Percentiles rank a stretch among this genome's conserved stretches.
Evolutionary conservation across 2,329 filamentous ascomycete genomes (phyloP).

Genomic region (Ascochyta viciae-villosae): DNA sequence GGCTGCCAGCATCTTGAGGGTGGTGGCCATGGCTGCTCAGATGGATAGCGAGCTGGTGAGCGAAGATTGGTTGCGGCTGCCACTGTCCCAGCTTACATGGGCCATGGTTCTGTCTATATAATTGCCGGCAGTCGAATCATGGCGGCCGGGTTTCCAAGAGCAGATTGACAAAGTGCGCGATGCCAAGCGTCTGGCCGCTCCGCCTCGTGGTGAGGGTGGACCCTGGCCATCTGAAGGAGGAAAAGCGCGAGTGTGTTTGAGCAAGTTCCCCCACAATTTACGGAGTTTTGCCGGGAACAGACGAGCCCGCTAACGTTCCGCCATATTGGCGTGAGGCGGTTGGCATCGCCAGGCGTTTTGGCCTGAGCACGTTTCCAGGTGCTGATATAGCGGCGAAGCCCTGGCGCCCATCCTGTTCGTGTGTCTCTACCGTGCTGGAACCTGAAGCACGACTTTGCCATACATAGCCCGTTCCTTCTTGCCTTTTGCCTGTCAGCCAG

Average conservation of each 20-base stretch:
- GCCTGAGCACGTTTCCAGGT: constrained; percentile 14
- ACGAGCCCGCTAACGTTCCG: constrained; percentile 7
- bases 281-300: constrained; percentile 13
- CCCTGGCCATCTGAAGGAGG: background rate
- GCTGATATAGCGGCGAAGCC: constrained; percentile 17
- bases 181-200: constrained; percentile 29
- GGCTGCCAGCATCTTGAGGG: constrained; percentile 24
- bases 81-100: background rate
- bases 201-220: constrained; percentile 14
- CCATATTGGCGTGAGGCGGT: constrained; percentile 13
- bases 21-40: constrained; percentile 28
- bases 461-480: background rate
- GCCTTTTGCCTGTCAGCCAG: too few species aligned
- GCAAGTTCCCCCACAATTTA: constrained; percentile 41
- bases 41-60: constrained; percentile 13
- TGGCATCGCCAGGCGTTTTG: constrained; percentile 10
- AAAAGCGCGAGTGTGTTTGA: constrained; percentile 38
- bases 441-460: background rate
- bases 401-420: background rate
- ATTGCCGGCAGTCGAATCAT: constrained; percentile 17
- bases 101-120: constrained; percentile 11
- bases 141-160: constrained; percentile 11
- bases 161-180: constrained; percentile 15
- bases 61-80: constrained; percentile 18
- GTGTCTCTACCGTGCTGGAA: constrained; percentile 1